Base-by-base conservation (phyloP, 345 rosid species). In the Gynandropsis gynandra region DNA sequence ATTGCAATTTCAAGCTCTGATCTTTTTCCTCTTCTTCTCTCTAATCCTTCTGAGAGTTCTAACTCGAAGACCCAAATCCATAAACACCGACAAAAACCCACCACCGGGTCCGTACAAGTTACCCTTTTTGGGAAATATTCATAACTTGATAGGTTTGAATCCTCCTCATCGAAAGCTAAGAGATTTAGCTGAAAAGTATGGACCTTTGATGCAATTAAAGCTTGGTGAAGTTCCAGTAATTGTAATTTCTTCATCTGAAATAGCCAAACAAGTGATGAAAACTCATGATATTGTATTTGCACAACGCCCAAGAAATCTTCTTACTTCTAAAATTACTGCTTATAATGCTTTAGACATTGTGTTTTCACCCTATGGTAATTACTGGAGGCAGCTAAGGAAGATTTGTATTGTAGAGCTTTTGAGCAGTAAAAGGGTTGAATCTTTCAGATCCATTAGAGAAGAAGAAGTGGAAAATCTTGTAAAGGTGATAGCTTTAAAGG, bases 101-200 rank as follows among this genome's bases (percentile, higher is more conserved):
- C 69, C 67, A 8, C 71, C 72, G 0, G 61, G 74, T 8, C 70
- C 76, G 10, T 51, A 16, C 34, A 37, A 24, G 21, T 69, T 75
- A 6, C 74, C 76, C 0, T 7, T 76, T 1, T 31, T 69, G 9
- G 68, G 77, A 33, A 63, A 69, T 42, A 64, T 66, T 6, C 74
- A 69, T 65, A 66, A 61, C 37, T 39, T 64, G 34, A 47, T 50
- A 0, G 67, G 68, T 15, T 45, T 56, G 19, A 50, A 27, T 10
- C 80, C 79, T 4, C 82, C 79, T 4, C 82, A 74, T 37, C 69
- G 35, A 21, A 10, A 57, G 38, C 55, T 72, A 15, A 7, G 61
- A 21, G 38, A 58, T 3, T 16, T 71, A 24, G 65, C 72, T 39
- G 34, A 36, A 9, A 24, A 10, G 18, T 70, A 74, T 8, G 80